Percentiles rank a stretch among this genome's conserved stretches.
These are phyloP conservation scores for Globisporangium paroecandrum DNA, from an alignment of 352 stramenopile genomes.

Conservation along the genomic window DNA sequence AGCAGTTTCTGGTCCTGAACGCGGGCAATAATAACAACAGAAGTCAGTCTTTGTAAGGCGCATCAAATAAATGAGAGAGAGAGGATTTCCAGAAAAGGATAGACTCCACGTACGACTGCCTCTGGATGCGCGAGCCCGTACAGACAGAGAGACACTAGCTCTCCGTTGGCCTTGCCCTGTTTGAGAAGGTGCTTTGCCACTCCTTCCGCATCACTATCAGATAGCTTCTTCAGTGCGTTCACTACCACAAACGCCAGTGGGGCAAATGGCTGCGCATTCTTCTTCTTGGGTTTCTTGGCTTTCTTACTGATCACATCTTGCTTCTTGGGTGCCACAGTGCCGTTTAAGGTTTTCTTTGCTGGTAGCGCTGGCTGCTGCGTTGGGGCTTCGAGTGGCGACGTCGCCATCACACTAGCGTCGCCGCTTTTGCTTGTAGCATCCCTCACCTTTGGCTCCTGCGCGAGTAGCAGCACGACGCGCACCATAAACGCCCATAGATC, in stretches of 20 bases:
- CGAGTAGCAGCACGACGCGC: slow-evolving; percentile 32
- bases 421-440: neutral
- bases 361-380: neutral
- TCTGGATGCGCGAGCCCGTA: slow-evolving; percentile 20
- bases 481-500: slow-evolving; percentile 45
- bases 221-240: slow-evolving; percentile 44
- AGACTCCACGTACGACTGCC: neutral
- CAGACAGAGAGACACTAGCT: slow-evolving; percentile 33
- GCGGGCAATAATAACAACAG: neutral
- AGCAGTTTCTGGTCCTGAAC: slow-evolving; percentile 52
- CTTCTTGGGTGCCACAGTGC: neutral
- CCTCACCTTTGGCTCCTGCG: slow-evolving; percentile 14
- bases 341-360: neutral
- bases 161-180: slow-evolving; percentile 25
- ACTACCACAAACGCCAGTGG: slow-evolving; percentile 54
- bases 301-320: neutral
- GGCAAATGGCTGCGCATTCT: slow-evolving; percentile 37
- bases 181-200: slow-evolving; percentile 11
- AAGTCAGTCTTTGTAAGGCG: neutral
- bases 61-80: neutral
- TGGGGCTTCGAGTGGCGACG: neutral
- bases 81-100: neutral
- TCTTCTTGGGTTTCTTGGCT: slow-evolving; percentile 28
- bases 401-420: neutral
- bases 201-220: neutral